Percentiles rank a stretch among this genome's conserved stretches.
phyloP scores from a whole-genome alignment of 2,329 filamentous ascomycete species.

The Fusarium aywerte region DNA sequence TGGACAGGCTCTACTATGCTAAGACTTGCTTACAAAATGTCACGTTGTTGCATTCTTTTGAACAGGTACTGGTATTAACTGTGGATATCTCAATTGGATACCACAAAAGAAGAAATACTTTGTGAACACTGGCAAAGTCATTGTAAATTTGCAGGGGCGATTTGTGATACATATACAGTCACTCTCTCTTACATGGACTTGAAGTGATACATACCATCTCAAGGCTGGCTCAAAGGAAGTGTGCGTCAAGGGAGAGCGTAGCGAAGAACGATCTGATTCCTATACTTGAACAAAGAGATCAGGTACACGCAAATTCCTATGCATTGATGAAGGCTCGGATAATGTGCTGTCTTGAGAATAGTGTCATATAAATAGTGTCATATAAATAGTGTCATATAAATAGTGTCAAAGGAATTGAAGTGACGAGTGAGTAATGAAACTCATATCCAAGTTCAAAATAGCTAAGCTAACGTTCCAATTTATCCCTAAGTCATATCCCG shows the following conservation, averaged over 20 bases:
- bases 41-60: background rate
- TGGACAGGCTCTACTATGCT: background rate
- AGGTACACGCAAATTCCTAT: too few species aligned
- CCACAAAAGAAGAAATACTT: background rate
- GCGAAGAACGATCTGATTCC: background rate
- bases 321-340: background rate
- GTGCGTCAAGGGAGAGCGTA: background rate
- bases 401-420: background rate
- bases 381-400: background rate
- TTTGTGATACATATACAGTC: background rate
- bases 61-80: background rate
- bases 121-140: accelerated
- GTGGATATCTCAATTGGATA: background rate
- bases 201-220: background rate
- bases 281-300: background rate
- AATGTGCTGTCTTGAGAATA: too few species aligned
- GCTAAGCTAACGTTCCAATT: conserved; percentile 1
- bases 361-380: background rate
- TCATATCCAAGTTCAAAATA: background rate
- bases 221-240: background rate
- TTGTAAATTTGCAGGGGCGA: too few species aligned
- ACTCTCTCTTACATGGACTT: background rate
- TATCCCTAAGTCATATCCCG: background rate
- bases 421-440: background rate
- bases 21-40: background rate